These are phyloP conservation scores for Acacia melanoxylon DNA, from an alignment of 306 rosid genomes.

Conservation along the genomic window DNA sequence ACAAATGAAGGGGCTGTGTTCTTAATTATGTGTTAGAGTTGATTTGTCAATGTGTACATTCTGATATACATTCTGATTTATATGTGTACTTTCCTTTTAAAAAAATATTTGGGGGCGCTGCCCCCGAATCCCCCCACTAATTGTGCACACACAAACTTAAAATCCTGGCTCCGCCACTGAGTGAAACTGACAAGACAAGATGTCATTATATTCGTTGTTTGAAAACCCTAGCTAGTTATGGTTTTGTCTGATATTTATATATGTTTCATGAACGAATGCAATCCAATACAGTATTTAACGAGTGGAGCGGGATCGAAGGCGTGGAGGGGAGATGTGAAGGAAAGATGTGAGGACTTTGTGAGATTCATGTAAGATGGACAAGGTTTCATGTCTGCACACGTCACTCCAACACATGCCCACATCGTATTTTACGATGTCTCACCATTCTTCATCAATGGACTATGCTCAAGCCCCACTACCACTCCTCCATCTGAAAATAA, in stretches of 20 bases:
- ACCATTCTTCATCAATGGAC: background rate
- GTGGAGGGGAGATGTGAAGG: constrained; percentile 49
- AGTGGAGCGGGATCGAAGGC: constrained; percentile 52
- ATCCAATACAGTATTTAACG: constrained; percentile 39
- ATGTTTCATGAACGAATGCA: constrained; percentile 16
- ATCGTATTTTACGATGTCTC: constrained; percentile 30
- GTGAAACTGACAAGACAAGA: too few species aligned
- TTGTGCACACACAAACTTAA: too few species aligned
- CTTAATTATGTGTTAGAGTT: too few species aligned
- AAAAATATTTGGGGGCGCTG: too few species aligned
- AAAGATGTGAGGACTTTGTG: background rate
- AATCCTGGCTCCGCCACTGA: too few species aligned
- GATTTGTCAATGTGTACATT: too few species aligned
- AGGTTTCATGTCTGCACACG: constrained; percentile 46
- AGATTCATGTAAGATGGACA: constrained; percentile 48
- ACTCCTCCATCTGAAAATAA: background rate
- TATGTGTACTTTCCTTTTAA: too few species aligned
- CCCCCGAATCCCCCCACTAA: too few species aligned
- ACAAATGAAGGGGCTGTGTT: too few species aligned
- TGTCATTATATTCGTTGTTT: background rate
- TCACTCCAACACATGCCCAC: background rate
- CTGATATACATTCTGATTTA: too few species aligned
- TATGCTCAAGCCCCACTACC: background rate
- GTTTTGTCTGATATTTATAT: background rate
- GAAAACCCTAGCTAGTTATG: background rate